Evolutionary conservation across 768 basidiomycete genomes (phyloP), one percentile per base, ranked within the genome.

Genomic region (Kwoniella sp.): DNA sequence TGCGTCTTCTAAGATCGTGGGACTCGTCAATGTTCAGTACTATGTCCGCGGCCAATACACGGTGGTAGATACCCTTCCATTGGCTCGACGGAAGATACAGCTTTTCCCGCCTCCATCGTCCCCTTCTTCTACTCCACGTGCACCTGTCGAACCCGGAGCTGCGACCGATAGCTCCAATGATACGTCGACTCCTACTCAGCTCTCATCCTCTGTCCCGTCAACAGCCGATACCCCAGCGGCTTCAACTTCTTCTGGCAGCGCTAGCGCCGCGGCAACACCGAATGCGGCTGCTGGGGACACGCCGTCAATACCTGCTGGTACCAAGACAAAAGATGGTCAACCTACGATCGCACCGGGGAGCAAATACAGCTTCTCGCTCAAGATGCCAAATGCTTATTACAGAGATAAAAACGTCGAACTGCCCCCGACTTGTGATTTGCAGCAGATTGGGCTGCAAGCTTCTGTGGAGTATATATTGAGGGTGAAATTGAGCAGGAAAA

Each of bases 11-110:
- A 37, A 72, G 73, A 70, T 76, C 40, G 52, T 73, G 7, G 72
- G 74, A 1, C 25, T 70, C 27, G 65, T 71, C 30, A 69, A 73
- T 26, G 71, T 72, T 0, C 63, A 62, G 13, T 76, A 76, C 63
- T 73, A 76, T 36, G 69, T 73, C 19, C 55, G 74, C 58, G 74
- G 74, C 1, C 74, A 76, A 54, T 76, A 76, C 48, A 73, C 74
- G 22, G 57, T 76, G 1, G 59, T 76, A 48, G 74, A 76, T 55
- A 76, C 74, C 0, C 33, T 73, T 17, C 74, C 72, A 1, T 50
- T 73, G 12, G 63, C 67, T 13, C 60, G 72, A 1, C 51, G 58
- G 4, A 46, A 33, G 10, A 15, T 59, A 4, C 44, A 47, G 8
- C 65, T 76, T 10, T 76, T 66, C 44, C 74, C 73, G 30, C 52